phyloP scores from a whole-genome alignment of 2,329 filamentous ascomycete species.

The Elsinoe perseae region DNA sequence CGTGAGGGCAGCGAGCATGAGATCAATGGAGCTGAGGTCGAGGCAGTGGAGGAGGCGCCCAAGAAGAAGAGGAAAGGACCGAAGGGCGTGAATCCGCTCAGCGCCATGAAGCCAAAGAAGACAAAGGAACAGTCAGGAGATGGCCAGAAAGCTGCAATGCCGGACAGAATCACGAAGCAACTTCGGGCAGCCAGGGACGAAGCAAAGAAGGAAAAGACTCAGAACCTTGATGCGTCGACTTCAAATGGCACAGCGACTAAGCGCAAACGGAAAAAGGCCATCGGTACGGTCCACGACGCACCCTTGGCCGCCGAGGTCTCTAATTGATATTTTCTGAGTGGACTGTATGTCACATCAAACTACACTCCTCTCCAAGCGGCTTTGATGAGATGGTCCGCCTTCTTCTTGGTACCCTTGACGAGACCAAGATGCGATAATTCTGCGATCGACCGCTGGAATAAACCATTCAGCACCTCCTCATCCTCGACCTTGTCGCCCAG shows the following conservation, averaged over 20 bases:
- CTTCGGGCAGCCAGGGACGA: background rate
- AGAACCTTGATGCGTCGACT: background rate
- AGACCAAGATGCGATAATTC: slow-evolving; percentile 81
- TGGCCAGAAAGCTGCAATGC: background rate
- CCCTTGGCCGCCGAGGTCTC: background rate
- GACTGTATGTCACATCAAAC: slow-evolving; percentile 4
- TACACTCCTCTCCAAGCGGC: slow-evolving; percentile 61
- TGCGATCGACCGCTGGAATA: slow-evolving; percentile 79
- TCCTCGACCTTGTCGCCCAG: slow-evolving; percentile 43
- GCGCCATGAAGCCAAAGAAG: slow-evolving; percentile 62
- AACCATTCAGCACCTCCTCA: slow-evolving; percentile 39
- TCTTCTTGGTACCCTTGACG: slow-evolving; percentile 82
- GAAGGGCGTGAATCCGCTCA: slow-evolving; percentile 64
- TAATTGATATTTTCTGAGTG: background rate
- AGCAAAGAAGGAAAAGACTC: slow-evolving; percentile 4
- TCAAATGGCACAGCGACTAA: background rate
- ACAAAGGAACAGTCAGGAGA: slow-evolving; percentile 18
- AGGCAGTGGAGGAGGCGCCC: slow-evolving; percentile 33
- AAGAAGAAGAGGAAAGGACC: slow-evolving; percentile 55
- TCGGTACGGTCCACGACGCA: background rate
- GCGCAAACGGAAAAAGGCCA: background rate
- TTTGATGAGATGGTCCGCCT: slow-evolving; percentile 86
- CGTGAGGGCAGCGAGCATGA: slow-evolving; percentile 23
- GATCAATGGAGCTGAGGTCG: slow-evolving; percentile 18
- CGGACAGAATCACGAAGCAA: slow-evolving; percentile 3